These are phyloP conservation scores for Dipodascopsis uninucleata DNA, from an alignment of 805 yeast genomes.

Conservation along the genomic window DNA sequence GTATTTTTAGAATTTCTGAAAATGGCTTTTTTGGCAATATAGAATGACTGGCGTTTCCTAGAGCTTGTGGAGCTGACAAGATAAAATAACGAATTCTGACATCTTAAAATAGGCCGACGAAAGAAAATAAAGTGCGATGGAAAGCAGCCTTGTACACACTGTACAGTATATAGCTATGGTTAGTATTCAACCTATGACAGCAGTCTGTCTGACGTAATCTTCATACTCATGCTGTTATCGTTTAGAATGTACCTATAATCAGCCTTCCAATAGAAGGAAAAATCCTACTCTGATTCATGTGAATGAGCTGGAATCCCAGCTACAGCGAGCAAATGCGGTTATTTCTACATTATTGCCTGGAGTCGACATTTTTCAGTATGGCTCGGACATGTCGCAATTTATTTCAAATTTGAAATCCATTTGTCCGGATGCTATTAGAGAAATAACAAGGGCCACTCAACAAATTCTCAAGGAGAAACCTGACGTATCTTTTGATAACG, in stretches of 20 bases:
- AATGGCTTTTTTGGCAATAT: neutral
- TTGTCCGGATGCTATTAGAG: conserved; percentile 2
- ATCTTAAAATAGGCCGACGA: conserved; percentile 43
- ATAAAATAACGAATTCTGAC: conserved; percentile 1
- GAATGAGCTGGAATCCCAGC: conserved; percentile 37
- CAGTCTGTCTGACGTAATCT: too few species aligned
- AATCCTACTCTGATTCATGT: conserved; percentile 33
- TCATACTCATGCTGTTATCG: neutral
- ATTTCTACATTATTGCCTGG: conserved; percentile 41
- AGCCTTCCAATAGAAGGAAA: conserved; percentile 60
- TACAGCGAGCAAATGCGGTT: conserved; percentile 39
- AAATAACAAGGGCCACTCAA: conserved; percentile 11
- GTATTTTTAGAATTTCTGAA: neutral
- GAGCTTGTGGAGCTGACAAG: too few species aligned
- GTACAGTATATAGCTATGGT: conserved; percentile 79
- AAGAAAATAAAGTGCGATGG: conserved; percentile 82
- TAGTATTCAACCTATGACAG: neutral
- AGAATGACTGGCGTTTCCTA: too few species aligned
- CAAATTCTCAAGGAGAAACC: conserved; percentile 7
- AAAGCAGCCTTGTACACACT: conserved; percentile 70
- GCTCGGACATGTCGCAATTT: conserved; percentile 34
- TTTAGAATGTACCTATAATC: conserved; percentile 69
- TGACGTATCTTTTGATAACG: neutral
- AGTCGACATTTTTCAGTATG: conserved; percentile 37
- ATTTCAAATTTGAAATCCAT: conserved; percentile 18